phyloP scores from a whole-genome alignment of 1,284 basidiomycete species.

The Boletus smithii region DNA sequence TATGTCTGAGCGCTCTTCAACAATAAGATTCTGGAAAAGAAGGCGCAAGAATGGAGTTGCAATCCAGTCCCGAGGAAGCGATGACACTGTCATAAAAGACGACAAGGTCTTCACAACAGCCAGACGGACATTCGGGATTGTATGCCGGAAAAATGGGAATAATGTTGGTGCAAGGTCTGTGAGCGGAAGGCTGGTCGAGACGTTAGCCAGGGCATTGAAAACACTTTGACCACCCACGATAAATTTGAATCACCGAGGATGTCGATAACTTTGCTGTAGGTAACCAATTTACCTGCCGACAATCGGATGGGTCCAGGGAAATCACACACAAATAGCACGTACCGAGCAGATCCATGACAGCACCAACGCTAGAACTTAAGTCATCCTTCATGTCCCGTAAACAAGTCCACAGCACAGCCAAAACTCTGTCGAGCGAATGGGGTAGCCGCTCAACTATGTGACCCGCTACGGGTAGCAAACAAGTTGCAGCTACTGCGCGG shows the following conservation, averaged over 20 bases:
- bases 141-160: conserved; percentile 97
- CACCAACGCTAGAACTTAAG: conserved; percentile 92
- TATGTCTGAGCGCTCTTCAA: conserved; percentile 88
- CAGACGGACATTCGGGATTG: conserved; percentile 89
- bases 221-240: conserved; percentile 50
- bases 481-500: conserved; percentile 91
- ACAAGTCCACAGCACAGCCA: conserved; percentile 90
- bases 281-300: conserved; percentile 71
- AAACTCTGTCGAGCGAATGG: conserved; percentile 66
- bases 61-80: conserved; percentile 84
- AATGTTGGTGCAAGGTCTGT: conserved; percentile 81
- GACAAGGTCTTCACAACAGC: conserved; percentile 90
- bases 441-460: conserved; percentile 79
- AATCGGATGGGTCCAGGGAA: conserved; percentile 3
- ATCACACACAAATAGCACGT: conserved; percentile 16
- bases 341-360: conserved; percentile 96
- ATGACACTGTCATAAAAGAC: conserved; percentile 79
- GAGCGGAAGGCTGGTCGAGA: conserved; percentile 61
- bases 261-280: conserved; percentile 75
- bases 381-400: conserved; percentile 95
- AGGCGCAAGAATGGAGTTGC: conserved; percentile 75
- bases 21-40: conserved; percentile 92
- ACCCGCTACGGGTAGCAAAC: conserved; percentile 81
- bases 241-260: conserved; percentile 65
- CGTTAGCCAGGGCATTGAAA: conserved; percentile 11